Evolutionary conservation across 2,329 filamentous ascomycete genomes (phyloP), one percentile per base, ranked within the genome.

Genomic region (Hypoxylon sp.): DNA sequence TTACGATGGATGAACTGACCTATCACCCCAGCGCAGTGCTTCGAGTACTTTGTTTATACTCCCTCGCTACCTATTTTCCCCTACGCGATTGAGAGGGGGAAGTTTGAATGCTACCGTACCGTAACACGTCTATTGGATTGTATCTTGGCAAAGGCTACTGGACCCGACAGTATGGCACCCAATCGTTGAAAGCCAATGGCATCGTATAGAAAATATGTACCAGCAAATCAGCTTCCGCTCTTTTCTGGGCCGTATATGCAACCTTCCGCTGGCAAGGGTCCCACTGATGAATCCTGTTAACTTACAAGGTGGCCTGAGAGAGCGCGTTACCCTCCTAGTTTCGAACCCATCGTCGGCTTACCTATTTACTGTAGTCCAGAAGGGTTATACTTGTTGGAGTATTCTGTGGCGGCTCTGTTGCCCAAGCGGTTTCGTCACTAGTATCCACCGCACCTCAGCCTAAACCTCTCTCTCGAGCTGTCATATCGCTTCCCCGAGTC

Each of bases 101-200:
- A 10, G 35, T 24, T 59, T 31, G 47, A 63, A 66, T 59, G 63
- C 59, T 55, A 64, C 60, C 26, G 51, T 54, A 53, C 19, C 44
- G 60, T 60, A 64, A 54, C 63, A 66, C 19, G 37, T 50, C 57
- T 47, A 46, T 50, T 62, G 44, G 54, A 66, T 71, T 39, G 69
- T 58, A 69, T 71, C 51, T 42, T 65, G 26, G 39, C 51, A 66
- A 51, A 69, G 51, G 59, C 52, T 67, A 65, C 54, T 44, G 33
- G 59, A 59, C 63, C 69, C 69, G 66, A 66, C 63, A 35, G 57
- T 11, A n/a, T 33, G 69, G 69, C 46, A 65, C 52, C 59, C 63
- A 50, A 53, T 63, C 50, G 53, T 57, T 13, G 17, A 19, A 24
- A 53, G 19, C 69, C 69, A 69, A 71, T 67, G 24, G 8, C 5